Conservation (phyloP, 805 yeast species). For the Wickerhamiella dianesei region DNA sequence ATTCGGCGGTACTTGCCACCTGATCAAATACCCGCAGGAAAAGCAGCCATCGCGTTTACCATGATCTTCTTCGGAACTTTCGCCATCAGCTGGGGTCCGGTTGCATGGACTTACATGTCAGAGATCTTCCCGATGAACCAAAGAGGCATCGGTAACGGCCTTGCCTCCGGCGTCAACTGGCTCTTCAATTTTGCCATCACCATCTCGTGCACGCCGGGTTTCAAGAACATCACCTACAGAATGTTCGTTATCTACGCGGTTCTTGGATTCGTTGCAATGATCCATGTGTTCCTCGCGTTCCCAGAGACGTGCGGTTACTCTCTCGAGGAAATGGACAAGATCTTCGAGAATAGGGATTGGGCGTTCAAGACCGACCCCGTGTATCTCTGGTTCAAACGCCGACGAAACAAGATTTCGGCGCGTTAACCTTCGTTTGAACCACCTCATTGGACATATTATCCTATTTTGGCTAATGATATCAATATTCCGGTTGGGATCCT, state of each 20-base stretch:
- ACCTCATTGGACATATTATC: no score
- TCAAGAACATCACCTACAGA: constrained; percentile 58
- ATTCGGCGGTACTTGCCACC: constrained; percentile 41
- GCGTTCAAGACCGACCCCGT: constrained; percentile 17
- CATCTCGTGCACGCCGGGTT: constrained; percentile 54
- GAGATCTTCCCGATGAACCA: constrained; percentile 59
- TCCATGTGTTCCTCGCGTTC: constrained; percentile 44
- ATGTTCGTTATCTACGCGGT: constrained; percentile 65
- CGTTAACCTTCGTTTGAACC: no score
- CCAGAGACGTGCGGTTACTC: constrained; percentile 56
- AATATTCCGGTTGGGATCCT: no score
- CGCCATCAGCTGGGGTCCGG: constrained; percentile 79
- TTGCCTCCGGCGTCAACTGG: constrained; percentile 71
- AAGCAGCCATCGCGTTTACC: constrained; percentile 39
- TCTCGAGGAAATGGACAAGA: constrained; percentile 53
- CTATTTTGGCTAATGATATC: no score
- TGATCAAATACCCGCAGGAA: constrained; percentile 31
- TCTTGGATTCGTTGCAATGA: constrained; percentile 41
- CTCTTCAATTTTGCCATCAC: constrained; percentile 62
- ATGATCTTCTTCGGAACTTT: constrained; percentile 57
- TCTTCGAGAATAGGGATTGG: constrained; percentile 31
- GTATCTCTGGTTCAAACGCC: constrained; percentile 10
- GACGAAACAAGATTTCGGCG: constrained; percentile 6
- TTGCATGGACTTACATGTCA: constrained; percentile 53
- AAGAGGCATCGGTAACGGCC: constrained; percentile 60